phyloP scores from a whole-genome alignment of 2,329 filamentous ascomycete genomes.

The Myriosclerotinia duriaeana region DNA sequence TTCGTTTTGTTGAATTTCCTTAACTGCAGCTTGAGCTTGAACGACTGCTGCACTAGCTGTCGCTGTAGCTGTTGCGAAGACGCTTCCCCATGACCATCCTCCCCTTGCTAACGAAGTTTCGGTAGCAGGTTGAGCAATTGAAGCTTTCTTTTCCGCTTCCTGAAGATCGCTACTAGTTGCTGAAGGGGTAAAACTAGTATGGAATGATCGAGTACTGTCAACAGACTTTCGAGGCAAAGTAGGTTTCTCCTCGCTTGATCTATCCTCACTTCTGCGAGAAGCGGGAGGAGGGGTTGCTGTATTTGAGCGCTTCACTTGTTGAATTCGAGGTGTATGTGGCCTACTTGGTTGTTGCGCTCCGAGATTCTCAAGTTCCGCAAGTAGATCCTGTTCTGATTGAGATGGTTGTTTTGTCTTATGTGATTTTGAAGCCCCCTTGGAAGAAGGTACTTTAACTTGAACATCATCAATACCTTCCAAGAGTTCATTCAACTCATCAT shows the following conservation, averaged over 20 bases:
- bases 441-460: constrained; percentile 48
- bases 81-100: constrained; percentile 79
- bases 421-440: constrained; percentile 39
- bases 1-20: constrained; percentile 93
- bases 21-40: constrained; percentile 88
- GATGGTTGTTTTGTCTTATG: constrained; percentile 42
- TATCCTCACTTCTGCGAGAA: constrained; percentile 49
- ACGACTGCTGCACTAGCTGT: constrained; percentile 77
- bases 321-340: constrained; percentile 77
- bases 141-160: constrained; percentile 54
- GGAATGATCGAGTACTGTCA: constrained; percentile 71
- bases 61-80: constrained; percentile 66
- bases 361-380: constrained; percentile 78
- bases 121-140: constrained; percentile 46
- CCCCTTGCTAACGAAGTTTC: constrained; percentile 51
- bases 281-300: constrained; percentile 49
- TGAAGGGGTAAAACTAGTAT: constrained; percentile 69
- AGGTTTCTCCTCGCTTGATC: constrained; percentile 59
- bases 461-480: constrained; percentile 62
- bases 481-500: constrained; percentile 65
- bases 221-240: constrained; percentile 64
- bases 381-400: constrained; percentile 63
- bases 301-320: constrained; percentile 52
- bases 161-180: constrained; percentile 60
- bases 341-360: constrained; percentile 71